A percentile compares a stretch with the other conserved stretches of the same genome.
Evolutionary conservation across 495 filamentous ascomycete species (phyloP).

Genomic region (Apodospora peruviana): DNA sequence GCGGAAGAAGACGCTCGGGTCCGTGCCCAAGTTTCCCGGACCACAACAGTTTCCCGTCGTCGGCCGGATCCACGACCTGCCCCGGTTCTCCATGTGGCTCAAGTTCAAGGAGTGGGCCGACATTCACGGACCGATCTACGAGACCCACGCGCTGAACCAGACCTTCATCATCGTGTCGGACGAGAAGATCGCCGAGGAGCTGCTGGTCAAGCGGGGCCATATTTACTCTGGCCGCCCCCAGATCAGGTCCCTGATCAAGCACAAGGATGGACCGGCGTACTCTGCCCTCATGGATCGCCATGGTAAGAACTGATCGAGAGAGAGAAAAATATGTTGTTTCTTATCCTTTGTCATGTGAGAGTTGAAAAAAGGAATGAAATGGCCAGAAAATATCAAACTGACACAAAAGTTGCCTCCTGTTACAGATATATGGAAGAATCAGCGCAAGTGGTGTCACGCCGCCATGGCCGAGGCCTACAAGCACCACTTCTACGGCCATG

Average conservation of each 20-base stretch:
- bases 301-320: constrained; percentile 24
- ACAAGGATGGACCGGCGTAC: constrained; percentile 42
- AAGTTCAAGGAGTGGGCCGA: constrained; percentile 56
- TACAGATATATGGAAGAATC: constrained; percentile 41
- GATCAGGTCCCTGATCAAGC: constrained; percentile 41
- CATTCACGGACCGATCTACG: constrained; percentile 50
- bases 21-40: constrained; percentile 31
- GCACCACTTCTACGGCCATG: constrained; percentile 43
- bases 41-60: constrained; percentile 43
- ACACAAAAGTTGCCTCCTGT: no score
- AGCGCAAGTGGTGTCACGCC: constrained; percentile 44
- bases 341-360: not conserved
- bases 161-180: constrained; percentile 51
- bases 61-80: constrained; percentile 46
- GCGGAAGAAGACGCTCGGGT: constrained; percentile 18
- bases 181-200: constrained; percentile 50
- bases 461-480: constrained; percentile 43
- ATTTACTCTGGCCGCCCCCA: constrained; percentile 49
- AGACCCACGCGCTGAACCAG: constrained; percentile 41
- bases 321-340: not conserved
- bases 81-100: constrained; percentile 45
- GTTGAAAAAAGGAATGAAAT: not conserved
- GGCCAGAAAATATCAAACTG: no score
- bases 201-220: constrained; percentile 48
- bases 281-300: constrained; percentile 45